These are phyloP conservation scores for Lathyrus aphaca DNA, from an alignment of 306 rosid species.

Conservation along the genomic window DNA sequence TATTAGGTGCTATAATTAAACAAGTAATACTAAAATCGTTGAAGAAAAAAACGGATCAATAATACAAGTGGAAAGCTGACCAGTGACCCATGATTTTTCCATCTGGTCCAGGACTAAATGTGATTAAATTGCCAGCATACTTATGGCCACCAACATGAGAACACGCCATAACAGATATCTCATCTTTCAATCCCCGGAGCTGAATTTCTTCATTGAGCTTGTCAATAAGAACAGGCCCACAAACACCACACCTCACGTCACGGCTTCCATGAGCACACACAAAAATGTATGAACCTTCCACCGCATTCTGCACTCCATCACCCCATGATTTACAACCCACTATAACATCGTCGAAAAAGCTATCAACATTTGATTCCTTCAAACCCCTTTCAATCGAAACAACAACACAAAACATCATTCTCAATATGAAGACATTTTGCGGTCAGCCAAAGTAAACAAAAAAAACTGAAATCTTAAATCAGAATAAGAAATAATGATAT, in stretches of 20 bases:
- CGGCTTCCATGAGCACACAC: constrained; percentile 96
- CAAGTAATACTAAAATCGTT: constrained; percentile 12
- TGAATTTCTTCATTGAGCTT: constrained; percentile 70
- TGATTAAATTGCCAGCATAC: constrained; percentile 90
- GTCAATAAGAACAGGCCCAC: constrained; percentile 78
- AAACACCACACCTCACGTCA: constrained; percentile 91
- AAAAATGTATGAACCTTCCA: constrained; percentile 74
- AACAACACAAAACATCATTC: background rate
- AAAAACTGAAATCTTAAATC: constrained; percentile 10
- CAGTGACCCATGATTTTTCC: constrained; percentile 81
- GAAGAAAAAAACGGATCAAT: background rate
- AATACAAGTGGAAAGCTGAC: constrained; percentile 46
- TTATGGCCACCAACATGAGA: constrained; percentile 95
- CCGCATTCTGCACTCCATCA: constrained; percentile 52
- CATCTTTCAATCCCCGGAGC: constrained; percentile 64
- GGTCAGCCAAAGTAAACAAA: no score
- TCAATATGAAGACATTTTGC: no score
- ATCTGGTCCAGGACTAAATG: constrained; percentile 67
- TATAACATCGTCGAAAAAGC: constrained; percentile 81
- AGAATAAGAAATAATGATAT: background rate
- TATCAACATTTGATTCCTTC: constrained; percentile 71
- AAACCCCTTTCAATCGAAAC: constrained; percentile 57
- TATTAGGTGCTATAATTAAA: constrained; percentile 19
- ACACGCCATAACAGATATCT: constrained; percentile 68
- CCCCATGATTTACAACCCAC: constrained; percentile 74